These are phyloP conservation scores for Eucalyptus erythrocorys DNA, from an alignment of 345 rosid species.

Conservation along the genomic window DNA sequence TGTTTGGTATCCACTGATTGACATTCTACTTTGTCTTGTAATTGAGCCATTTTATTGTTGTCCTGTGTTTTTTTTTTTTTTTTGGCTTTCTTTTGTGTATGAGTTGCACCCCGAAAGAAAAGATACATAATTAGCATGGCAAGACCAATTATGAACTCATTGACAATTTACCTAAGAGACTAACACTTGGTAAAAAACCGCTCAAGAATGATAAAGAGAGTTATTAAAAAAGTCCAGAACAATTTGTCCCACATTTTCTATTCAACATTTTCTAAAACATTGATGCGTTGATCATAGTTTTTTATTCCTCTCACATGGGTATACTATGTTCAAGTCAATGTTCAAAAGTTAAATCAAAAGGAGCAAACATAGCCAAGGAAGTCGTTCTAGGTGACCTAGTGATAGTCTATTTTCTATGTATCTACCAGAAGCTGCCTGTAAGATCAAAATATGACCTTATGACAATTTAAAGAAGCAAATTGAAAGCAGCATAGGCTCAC, in stretches of 20 bases:
- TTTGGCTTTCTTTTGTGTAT: neutral
- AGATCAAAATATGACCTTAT: neutral
- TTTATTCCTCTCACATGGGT: neutral
- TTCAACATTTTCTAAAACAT: neutral
- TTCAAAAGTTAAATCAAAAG: neutral
- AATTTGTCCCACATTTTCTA: neutral
- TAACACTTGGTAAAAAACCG: neutral
- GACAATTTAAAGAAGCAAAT: neutral
- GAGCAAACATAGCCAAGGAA: neutral
- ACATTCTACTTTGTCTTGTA: neutral
- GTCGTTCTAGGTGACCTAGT: neutral
- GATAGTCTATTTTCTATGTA: neutral
- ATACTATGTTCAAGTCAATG: neutral
- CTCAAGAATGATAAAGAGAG: neutral
- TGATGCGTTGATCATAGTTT: neutral
- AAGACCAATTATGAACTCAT: neutral
- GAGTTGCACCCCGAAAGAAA: neutral
- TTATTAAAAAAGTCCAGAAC: neutral
- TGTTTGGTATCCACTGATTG: neutral
- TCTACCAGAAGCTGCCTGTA: neutral
- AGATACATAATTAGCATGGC: neutral
- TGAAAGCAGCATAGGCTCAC: neutral
- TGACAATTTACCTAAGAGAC: neutral
- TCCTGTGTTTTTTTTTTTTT: neutral
- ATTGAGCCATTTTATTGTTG: neutral